These are phyloP conservation scores for Aspergillus alliaceus DNA, from an alignment of 2,329 filamentous ascomycete genomes.

Conservation along the genomic window DNA sequence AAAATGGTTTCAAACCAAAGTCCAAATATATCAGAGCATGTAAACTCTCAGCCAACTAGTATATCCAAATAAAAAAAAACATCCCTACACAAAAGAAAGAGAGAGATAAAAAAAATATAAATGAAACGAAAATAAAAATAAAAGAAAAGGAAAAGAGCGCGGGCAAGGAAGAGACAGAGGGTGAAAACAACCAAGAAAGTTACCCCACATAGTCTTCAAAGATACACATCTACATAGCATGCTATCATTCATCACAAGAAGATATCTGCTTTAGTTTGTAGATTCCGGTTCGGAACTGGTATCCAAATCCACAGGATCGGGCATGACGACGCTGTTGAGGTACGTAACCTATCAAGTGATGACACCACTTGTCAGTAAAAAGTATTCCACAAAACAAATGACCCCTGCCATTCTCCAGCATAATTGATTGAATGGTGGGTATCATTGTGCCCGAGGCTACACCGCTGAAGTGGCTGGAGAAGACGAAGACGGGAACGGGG, in stretches of 20 bases:
- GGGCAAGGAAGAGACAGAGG: not conserved
- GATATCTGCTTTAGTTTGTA: conserved; percentile 1
- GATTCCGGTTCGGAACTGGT: conserved; percentile 35
- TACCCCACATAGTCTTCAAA: not conserved
- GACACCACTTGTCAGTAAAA: conserved; percentile 25
- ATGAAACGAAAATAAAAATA: not conserved
- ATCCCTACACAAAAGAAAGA: conserved; percentile 1
- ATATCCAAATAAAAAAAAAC: no score
- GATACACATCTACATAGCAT: conserved; percentile 7
- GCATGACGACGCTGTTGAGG: conserved; percentile 72
- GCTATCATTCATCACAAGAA: not conserved
- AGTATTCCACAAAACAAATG: conserved; percentile 2
- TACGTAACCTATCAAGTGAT: conserved; percentile 60
- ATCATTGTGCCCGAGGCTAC: conserved; percentile 17
- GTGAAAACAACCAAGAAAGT: conserved; percentile 1
- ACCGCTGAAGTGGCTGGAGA: conserved; percentile 21
- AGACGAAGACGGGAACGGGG: conserved; percentile 13
- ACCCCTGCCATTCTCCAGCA: conserved; percentile 10
- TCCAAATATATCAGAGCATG: not conserved
- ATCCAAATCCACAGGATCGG: conserved; percentile 57
- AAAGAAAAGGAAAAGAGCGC: not conserved
- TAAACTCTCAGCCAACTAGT: not conserved
- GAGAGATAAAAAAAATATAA: not conserved
- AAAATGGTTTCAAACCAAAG: conserved; percentile 4
- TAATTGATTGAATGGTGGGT: conserved; percentile 14